Conservation (phyloP, 202 grass and related monocot genomes). For the Zoysia matrella region DNA sequence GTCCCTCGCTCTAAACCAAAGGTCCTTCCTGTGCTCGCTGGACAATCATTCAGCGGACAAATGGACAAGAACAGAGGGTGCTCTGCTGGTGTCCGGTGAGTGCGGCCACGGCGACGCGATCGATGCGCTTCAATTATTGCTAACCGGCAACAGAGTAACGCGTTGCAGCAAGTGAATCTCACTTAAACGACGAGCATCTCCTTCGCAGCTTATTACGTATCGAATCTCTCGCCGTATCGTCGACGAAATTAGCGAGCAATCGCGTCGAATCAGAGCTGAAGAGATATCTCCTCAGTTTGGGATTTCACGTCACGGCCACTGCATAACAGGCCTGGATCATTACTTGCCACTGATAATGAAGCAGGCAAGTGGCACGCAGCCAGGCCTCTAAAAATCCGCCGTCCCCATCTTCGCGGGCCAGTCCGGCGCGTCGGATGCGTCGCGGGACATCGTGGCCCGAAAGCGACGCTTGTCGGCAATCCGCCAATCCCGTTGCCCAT, state of each 20-base stretch:
- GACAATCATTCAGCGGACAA: conserved; percentile 42
- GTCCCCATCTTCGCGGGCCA: conserved; percentile 44
- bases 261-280: too few species aligned
- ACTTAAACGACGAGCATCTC: too few species aligned
- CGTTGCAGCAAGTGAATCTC: background rate
- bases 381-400: conserved; percentile 36
- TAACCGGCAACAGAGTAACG: background rate
- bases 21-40: conserved; percentile 20
- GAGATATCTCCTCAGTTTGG: too few species aligned
- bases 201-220: too few species aligned
- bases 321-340: too few species aligned
- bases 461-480: conserved; percentile 45
- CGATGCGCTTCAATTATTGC: conserved; percentile 28
- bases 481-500: background rate
- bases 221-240: too few species aligned
- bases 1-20: background rate
- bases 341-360: too few species aligned
- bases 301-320: too few species aligned
- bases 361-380: background rate
- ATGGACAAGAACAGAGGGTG: conserved; percentile 44
- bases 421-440: conserved; percentile 17
- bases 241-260: too few species aligned
- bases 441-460: conserved; percentile 23
- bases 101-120: conserved; percentile 30
- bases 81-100: conserved; percentile 39